These are phyloP conservation scores for Pseudocercospora vitis DNA, from an alignment of 2,329 filamentous ascomycete genomes.

Conservation along the genomic window DNA sequence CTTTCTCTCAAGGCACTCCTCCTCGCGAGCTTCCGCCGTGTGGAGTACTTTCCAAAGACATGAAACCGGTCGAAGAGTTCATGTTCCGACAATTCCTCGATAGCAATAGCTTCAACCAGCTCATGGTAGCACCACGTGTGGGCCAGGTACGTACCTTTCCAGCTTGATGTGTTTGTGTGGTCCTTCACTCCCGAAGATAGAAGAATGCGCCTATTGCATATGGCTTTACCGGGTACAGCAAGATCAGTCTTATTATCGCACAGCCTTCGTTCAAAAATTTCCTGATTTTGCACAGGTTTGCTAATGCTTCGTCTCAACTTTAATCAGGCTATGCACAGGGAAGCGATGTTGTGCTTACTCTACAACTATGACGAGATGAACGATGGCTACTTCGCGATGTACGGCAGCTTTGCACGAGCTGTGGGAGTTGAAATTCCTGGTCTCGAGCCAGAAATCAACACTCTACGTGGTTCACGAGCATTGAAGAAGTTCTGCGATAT, in stretches of 20 bases:
- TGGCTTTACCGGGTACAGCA: too few relatives aligned
- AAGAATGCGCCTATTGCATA: too few relatives aligned
- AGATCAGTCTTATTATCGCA: too few relatives aligned
- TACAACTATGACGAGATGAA: constrained; percentile 10
- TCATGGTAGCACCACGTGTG: constrained; percentile 10
- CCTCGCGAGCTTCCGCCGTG: not conserved
- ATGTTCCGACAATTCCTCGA: constrained; percentile 5
- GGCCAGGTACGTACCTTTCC: constrained; percentile 3
- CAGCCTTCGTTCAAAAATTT: too few relatives aligned
- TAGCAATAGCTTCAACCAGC: not conserved
- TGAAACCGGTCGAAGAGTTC: not conserved
- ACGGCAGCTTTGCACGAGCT: constrained; percentile 5
- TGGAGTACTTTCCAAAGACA: not conserved
- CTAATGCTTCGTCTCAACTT: not conserved
- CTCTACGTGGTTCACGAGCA: not conserved
- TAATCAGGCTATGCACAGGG: not conserved
- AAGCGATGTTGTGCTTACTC: not conserved
- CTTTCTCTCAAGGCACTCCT: not conserved
- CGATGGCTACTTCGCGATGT: constrained; percentile 12
- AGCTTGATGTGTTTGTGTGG: too few relatives aligned
- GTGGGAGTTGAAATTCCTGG: constrained; percentile 4
- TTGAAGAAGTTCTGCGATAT: constrained; percentile 5
- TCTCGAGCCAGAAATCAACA: constrained; percentile 4
- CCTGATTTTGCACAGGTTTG: too few relatives aligned
- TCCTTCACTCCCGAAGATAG: too few relatives aligned